Percentiles rank a stretch among this genome's conserved stretches.
Evolutionary conservation across 73 alveolate genomes (phyloP).

Genomic region (Blepharisma stoltei): DNA sequence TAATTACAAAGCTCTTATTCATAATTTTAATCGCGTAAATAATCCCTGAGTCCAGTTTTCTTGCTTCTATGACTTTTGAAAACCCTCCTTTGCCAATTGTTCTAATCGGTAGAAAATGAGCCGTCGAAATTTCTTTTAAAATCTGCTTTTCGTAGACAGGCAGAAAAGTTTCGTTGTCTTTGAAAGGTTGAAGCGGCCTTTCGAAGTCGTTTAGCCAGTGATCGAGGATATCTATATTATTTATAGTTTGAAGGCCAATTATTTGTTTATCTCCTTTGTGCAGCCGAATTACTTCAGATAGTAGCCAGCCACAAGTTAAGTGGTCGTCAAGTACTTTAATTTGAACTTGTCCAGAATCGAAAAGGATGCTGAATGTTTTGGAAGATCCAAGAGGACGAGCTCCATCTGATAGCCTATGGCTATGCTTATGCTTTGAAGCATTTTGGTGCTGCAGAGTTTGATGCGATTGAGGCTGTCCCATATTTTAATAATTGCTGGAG

Average conservation of each 20-base stretch:
- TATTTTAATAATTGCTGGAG: too few relatives aligned
- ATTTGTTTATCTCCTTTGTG: not conserved
- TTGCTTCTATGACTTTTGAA: constrained; percentile 69
- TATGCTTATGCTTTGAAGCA: too few relatives aligned
- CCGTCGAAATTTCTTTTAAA: constrained; percentile 12
- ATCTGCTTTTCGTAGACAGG: not conserved
- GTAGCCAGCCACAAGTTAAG: constrained; percentile 33
- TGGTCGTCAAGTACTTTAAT: not conserved
- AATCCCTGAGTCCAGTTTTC: constrained; percentile 74
- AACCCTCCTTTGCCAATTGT: constrained; percentile 86
- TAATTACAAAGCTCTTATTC: constrained; percentile 59
- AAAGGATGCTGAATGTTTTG: too few relatives aligned
- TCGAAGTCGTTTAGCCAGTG: constrained; percentile 23
- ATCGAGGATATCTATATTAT: constrained; percentile 5
- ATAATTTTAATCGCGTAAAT: constrained; percentile 74
- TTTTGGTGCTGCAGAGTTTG: too few relatives aligned
- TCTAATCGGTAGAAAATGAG: constrained; percentile 39
- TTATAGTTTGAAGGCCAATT: constrained; percentile 19
- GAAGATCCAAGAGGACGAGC: too few relatives aligned
- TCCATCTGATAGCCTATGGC: too few relatives aligned
- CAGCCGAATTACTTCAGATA: constrained; percentile 24
- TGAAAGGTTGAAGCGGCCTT: not conserved
- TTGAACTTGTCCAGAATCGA: too few relatives aligned
- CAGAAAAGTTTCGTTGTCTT: not conserved
- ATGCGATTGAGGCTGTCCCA: too few relatives aligned